These are phyloP conservation scores for Nothopassalora personata DNA, from an alignment of 2,329 filamentous ascomycete genomes.

Conservation along the genomic window DNA sequence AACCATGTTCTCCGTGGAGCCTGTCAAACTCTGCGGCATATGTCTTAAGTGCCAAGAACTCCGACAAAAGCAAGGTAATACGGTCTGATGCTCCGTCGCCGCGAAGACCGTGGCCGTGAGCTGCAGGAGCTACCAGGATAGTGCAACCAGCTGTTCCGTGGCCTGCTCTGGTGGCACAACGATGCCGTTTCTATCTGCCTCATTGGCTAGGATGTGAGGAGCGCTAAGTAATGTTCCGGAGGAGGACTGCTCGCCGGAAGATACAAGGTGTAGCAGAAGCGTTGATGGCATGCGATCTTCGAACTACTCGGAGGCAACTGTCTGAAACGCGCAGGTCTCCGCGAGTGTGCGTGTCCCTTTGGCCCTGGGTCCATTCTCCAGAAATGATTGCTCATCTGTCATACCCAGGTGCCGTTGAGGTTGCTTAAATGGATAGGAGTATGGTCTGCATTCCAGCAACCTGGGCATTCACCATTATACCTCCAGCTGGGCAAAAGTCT, in stretches of 20 bases:
- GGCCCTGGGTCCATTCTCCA: no score
- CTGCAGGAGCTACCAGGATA: neutral
- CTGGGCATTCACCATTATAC: no score
- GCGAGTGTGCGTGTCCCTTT: no score
- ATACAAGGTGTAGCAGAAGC: neutral
- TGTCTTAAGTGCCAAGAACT: no score
- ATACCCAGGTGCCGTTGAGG: no score
- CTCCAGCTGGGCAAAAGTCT: no score
- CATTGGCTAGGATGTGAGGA: neutral
- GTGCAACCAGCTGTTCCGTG: neutral
- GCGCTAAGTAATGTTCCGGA: neutral
- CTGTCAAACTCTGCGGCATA: neutral
- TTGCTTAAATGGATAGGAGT: no score
- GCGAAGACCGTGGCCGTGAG: neutral
- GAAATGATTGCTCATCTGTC: no score
- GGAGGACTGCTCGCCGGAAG: neutral
- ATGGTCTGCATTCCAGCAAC: no score
- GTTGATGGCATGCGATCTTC: neutral
- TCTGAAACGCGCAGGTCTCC: no score
- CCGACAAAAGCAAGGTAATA: no score
- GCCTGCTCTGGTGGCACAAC: neutral
- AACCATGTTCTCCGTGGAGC: neutral
- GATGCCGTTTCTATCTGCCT: neutral
- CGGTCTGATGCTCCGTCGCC: neutral
- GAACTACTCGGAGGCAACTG: neutral